Percentiles rank a stretch among this genome's conserved stretches.
These are phyloP conservation scores for Penicillium angulare DNA, from an alignment of 495 filamentous ascomycete genomes.

Conservation along the genomic window DNA sequence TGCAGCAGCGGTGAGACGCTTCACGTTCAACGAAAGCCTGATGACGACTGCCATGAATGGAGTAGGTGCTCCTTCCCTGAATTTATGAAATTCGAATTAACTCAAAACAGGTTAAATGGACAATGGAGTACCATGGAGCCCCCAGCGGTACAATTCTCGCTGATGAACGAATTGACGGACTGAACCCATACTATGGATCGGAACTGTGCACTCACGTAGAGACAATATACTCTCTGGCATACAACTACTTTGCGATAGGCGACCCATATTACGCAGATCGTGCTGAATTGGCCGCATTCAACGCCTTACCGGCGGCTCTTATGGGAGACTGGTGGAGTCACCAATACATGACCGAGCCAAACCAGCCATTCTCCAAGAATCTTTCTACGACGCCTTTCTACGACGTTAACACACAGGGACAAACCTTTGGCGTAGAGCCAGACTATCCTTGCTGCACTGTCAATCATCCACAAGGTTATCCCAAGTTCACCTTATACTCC, in stretches of 20 bases:
- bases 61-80: conserved; percentile 38
- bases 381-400: conserved; percentile 50
- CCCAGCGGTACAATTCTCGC: conserved; percentile 39
- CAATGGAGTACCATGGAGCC: conserved; percentile 46
- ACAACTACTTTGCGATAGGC: conserved; percentile 40
- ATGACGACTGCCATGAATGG: conserved; percentile 37
- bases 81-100: conserved; percentile 19
- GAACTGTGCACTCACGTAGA: conserved; percentile 45
- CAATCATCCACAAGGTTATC: conserved; percentile 60
- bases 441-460: conserved; percentile 61
- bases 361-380: conserved; percentile 50
- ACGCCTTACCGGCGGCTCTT: conserved; percentile 55
- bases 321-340: conserved; percentile 61
- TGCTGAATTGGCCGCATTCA: conserved; percentile 58
- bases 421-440: conserved; percentile 30
- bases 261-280: conserved; percentile 55
- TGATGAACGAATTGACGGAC: conserved; percentile 34
- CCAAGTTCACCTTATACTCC: conserved; percentile 49
- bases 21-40: conserved; percentile 39
- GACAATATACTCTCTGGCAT: conserved; percentile 43
- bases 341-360: conserved; percentile 58
- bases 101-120: conserved; percentile 41
- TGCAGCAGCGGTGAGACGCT: conserved; percentile 39
- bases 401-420: conserved; percentile 35
- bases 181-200: conserved; percentile 33